phyloP scores from a whole-genome alignment of 345 rosid species.

The Gossypium stocksii region DNA sequence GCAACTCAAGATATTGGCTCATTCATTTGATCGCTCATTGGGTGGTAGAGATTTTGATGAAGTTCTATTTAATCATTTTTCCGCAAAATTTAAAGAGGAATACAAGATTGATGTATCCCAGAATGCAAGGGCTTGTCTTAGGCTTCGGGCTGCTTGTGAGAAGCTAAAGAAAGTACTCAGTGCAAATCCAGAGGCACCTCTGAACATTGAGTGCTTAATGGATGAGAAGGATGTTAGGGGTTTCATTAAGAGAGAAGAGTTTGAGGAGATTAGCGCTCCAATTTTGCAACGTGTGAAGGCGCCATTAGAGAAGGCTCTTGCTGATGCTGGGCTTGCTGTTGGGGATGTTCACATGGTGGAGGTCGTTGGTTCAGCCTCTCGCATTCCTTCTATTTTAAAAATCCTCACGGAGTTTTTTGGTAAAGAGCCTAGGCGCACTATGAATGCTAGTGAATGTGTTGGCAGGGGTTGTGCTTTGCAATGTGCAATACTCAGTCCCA shows the following conservation, averaged over 20 bases:
- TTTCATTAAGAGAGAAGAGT: slow-evolving; percentile 81
- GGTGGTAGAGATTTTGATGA: slow-evolving; percentile 98
- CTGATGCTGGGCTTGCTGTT: slow-evolving; percentile 69
- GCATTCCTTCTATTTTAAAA: slow-evolving; percentile 77
- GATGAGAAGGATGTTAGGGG: slow-evolving; percentile 95
- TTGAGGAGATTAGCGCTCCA: slow-evolving; percentile 70
- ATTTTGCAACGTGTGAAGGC: slow-evolving; percentile 84
- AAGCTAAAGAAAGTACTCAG: slow-evolving; percentile 92
- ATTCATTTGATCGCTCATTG: slow-evolving; percentile 65
- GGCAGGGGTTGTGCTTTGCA: slow-evolving; percentile 83
- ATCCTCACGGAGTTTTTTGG: slow-evolving; percentile 87
- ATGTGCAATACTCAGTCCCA: slow-evolving; percentile 97
- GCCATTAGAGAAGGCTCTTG: slow-evolving; percentile 84
- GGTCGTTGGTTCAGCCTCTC: slow-evolving; percentile 88
- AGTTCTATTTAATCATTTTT: slow-evolving; percentile 70
- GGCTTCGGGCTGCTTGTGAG: slow-evolving; percentile 83
- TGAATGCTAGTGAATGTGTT: slow-evolving; percentile 99
- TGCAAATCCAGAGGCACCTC: slow-evolving; percentile 87
- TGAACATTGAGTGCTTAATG: slow-evolving; percentile 91
- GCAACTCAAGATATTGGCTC: slow-evolving; percentile 72
- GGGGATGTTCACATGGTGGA: slow-evolving; percentile 83
- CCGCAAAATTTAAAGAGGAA: slow-evolving; percentile 69
- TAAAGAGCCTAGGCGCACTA: slow-evolving; percentile 90
- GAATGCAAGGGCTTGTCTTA: slow-evolving; percentile 83
- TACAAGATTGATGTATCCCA: slow-evolving; percentile 87